Percentiles rank a stretch among this genome's conserved stretches.
Evolutionary conservation across 306 rosid genomes (phyloP).

Genomic region (Cajanus cajan): DNA sequence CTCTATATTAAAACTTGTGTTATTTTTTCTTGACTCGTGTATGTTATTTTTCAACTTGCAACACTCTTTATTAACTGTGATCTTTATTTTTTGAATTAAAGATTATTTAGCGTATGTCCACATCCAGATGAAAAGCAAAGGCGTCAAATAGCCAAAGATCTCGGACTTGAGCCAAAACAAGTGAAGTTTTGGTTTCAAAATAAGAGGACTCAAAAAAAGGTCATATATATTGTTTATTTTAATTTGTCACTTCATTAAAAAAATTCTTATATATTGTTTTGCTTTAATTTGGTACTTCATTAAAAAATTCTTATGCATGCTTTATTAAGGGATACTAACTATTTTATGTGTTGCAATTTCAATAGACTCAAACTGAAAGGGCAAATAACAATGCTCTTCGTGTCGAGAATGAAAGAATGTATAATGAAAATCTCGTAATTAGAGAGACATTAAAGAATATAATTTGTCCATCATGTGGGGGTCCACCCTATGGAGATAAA

Average conservation of each 20-base stretch:
- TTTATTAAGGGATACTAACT: neutral
- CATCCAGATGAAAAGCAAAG: conserved; percentile 56
- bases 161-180: conserved; percentile 60
- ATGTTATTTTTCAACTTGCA: neutral
- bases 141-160: conserved; percentile 41
- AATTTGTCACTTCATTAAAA: neutral
- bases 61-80: neutral
- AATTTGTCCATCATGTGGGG: conserved; percentile 63
- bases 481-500: conserved; percentile 44
- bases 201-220: conserved; percentile 69
- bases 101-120: conserved; percentile 44
- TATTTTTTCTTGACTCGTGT: neutral
- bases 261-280: neutral
- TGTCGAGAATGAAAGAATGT: conserved; percentile 51
- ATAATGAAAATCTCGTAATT: conserved; percentile 42
- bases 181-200: conserved; percentile 82
- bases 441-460: conserved; percentile 47
- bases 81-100: conserved; percentile 22
- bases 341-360: neutral
- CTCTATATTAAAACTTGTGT: neutral
- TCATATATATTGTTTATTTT: neutral
- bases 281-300: neutral
- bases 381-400: conserved; percentile 44
- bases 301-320: neutral
- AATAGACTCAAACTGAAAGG: conserved; percentile 52